A percentile compares a stretch with the other conserved stretches of the same genome.
Evolutionary conservation across 2,329 filamentous ascomycete species (phyloP).

Genomic region (Boeremia exigua): DNA sequence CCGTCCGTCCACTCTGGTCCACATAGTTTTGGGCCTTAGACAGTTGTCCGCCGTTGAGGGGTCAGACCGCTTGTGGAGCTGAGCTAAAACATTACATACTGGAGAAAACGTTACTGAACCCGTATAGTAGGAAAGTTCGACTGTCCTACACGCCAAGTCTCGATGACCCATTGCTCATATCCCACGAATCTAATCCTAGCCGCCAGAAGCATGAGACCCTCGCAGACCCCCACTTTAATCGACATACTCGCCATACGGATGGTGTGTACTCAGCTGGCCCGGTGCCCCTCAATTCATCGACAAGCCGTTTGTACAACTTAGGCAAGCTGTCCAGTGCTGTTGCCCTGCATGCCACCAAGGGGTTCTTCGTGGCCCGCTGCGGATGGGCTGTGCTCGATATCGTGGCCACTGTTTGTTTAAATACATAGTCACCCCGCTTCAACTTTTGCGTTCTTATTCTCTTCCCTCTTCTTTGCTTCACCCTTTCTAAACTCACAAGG

Average conservation of each 20-base stretch:
- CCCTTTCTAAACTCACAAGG: background rate
- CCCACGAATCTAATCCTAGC: slow-evolving; percentile 28
- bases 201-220: slow-evolving; percentile 31
- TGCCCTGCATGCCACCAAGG: slow-evolving; percentile 12
- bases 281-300: slow-evolving; percentile 10
- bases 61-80: slow-evolving; percentile 9
- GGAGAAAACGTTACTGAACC: slow-evolving; percentile 18
- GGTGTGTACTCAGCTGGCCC: slow-evolving; percentile 9
- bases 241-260: slow-evolving; percentile 20
- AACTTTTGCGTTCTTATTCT: slow-evolving; percentile 1
- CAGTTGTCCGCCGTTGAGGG: slow-evolving; percentile 9
- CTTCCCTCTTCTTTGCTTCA: background rate
- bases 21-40: slow-evolving; percentile 10
- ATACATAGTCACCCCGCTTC: slow-evolving; percentile 18
- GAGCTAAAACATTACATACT: slow-evolving; percentile 20
- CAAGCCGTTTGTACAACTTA: slow-evolving; percentile 13
- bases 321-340: slow-evolving; percentile 4
- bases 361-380: background rate
- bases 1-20: slow-evolving; percentile 14
- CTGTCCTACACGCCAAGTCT: slow-evolving; percentile 34
- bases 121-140: slow-evolving; percentile 16
- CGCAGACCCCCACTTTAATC: slow-evolving; percentile 33
- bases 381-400: slow-evolving; percentile 9
- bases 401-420: slow-evolving; percentile 15
- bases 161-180: slow-evolving; percentile 24